Evolutionary conservation across 345 rosid genomes (phyloP).

Genomic region (Mangifera indica): DNA sequence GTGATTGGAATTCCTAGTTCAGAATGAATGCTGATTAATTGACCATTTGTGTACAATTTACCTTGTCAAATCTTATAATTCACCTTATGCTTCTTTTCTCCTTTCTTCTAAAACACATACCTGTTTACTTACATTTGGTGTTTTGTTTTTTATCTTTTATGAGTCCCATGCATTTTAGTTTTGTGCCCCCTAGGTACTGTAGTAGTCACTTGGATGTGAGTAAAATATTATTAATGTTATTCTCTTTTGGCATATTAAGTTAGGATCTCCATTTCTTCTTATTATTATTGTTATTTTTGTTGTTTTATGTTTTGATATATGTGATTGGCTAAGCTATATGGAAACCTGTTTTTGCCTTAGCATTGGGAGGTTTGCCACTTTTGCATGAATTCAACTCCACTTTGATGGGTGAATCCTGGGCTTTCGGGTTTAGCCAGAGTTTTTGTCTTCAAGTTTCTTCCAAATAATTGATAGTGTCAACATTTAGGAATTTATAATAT

Average conservation of each 20-base stretch:
- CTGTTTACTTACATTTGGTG: background rate
- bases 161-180: background rate
- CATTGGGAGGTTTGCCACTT: background rate
- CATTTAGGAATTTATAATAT: background rate
- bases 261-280: background rate
- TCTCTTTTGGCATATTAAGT: background rate
- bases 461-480: background rate
- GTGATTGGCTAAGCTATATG: background rate
- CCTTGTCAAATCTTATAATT: background rate
- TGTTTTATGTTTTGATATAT: conserved; percentile 9
- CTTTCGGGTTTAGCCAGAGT: background rate
- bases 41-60: background rate
- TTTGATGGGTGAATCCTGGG: background rate
- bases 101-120: background rate
- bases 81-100: background rate
- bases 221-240: background rate
- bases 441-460: background rate
- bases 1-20: background rate
- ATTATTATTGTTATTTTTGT: background rate
- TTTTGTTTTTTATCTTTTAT: background rate
- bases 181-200: background rate
- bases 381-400: background rate
- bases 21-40: background rate
- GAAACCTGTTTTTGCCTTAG: background rate
- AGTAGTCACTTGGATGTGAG: background rate